Evolutionary conservation across 176 grass and related monocot genomes (phyloP), one percentile per base, ranked within the genome.

Genomic region (Carex myosuroides): DNA sequence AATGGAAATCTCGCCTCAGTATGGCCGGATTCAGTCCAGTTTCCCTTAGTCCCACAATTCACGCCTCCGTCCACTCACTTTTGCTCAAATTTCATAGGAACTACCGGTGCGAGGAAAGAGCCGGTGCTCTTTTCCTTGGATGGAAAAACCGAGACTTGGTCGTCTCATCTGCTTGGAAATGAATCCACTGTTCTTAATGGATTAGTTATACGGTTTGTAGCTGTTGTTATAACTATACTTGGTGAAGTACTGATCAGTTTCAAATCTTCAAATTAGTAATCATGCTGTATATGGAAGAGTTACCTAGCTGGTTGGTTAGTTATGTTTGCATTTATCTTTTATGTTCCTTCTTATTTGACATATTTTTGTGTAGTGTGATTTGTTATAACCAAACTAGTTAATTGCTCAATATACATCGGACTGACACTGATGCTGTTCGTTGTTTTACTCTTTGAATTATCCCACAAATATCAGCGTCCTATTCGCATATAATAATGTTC

Each of bases 91-190:
- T 12, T 54, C 60, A 83, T 21, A 50, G 48, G 29, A 83, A 65
- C 7, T 83, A 83, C 24, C 17, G 61, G 21, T 83, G 60, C 12
- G 60, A 83, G n/a, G 63, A 83, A 67, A 64, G 80, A 67, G 20
- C 6, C 2, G 62, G 63, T 48, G 80, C 80, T 17, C 60, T 83
- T 83, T 83, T 46, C 59, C 60, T 83, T 64, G 80, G 80, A 83
- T 83, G 80, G 80, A 50, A 65, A 14, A 67, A 66, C 42, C 57
- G 80, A 32, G 80, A 83, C 63, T 68, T 83, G 60, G 60, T 83
- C 18, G 80, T 83, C 22, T 67, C 63, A 17, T 83, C 61, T 64
- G 80, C 80, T 68, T 83, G 80, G 80, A 83, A 66, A 65, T 83
- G 60, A 78, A 75, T 71, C 50, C 35, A 73, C 16, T 22, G 5